Base-by-base conservation (phyloP, 148 eudicot genomes). In the Chenopodium suecicum region DNA sequence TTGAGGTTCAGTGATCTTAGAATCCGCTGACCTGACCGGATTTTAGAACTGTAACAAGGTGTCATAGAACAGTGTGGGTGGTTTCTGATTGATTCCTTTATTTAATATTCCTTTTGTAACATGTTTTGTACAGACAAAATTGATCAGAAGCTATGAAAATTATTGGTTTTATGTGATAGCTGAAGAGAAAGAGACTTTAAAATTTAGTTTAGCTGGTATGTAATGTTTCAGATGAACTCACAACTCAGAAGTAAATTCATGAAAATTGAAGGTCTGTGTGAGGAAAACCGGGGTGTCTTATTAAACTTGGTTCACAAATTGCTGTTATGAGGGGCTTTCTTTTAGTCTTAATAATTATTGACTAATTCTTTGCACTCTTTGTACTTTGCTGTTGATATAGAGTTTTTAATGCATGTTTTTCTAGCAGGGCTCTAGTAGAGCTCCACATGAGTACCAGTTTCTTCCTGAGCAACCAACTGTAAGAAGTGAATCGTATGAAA, bases 401-500 rank as follows among this genome's bases (percentile, higher is more conserved):
- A 48, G 67, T 23, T 71, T 77, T 29, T 71, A 41, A 32, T 80
- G 65, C 78, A 31, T 75, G 64, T 29, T 5, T n/a, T 75, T 78
- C 52, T 69, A 37, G 25, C 91, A 95, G 98, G 96, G 89, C 82
- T 82, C 90, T 81, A 85, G 82, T 27, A 90, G 92, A 89, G 92
- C 91, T 60, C 52, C 88, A 81, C 97, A 88, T 73, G 97, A 95
- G 68, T 95, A 92, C 81, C 96, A 95, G 79, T 95, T 95, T 90
- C 92, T 95, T 65, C 97, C 97, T 31, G 96, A 95, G 87, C 91
- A 93, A 80, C 97, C 98, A 82, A 90, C 92, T 77, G 86, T 86
- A 69, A 88, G 91, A 86, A 85, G 71, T 76, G 97, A 93, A 82
- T 77, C 90, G 31, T 90, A 91, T 83, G 94, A 93, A 69, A 86